Evolutionary conservation across 306 rosid species (phyloP), one percentile per base, ranked within the genome.

Genomic region (Gynostemma pentaphyllum): DNA sequence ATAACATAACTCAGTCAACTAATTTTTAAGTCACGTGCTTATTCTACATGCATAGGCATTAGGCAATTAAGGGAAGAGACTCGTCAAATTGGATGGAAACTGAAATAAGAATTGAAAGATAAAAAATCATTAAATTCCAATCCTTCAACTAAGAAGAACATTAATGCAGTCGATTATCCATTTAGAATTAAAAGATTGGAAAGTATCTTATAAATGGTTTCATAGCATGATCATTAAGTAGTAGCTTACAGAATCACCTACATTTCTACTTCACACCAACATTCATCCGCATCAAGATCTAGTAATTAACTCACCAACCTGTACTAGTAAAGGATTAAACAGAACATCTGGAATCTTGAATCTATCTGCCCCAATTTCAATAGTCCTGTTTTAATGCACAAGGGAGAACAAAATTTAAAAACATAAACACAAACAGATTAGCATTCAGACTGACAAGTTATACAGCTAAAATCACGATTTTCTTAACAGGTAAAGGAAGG

Each of bases 261-360:
- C 27, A 56, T 56, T n/a, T 16, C 27, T 8, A 30, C 26, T n/a
- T 8, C 18, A 30, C 6, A 29, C 4, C 42, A 55, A 16, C 26
- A 30, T 55, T n/a, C 15, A 9, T 4, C 44, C 27, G 8, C 9
- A 32, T 32, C 18, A 57, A 57, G 64, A 36, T 11, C 45, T 37
- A 9, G 24, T 66, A 68, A 24, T 67, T 66, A 59, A 36, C 34
- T 62, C 41, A 47, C 80, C 66, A 69, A 88, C 99, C 97, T 84
- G 90, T 63, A 54, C 95, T 53, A 94, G 68, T 45, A 89, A 81
- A 13, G 97, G 97, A 68, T 86, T 94, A 78, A 94, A 94, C 55
- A 94, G 85, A 71, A 94, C 76, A 78, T 94, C 99, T 22, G 99
- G 99, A 71, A 82, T 84, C 87, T 94, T 94, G 83, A 94, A 94